These are phyloP conservation scores for Rheum nobile DNA, from an alignment of 148 eudicot genomes.

Conservation along the genomic window DNA sequence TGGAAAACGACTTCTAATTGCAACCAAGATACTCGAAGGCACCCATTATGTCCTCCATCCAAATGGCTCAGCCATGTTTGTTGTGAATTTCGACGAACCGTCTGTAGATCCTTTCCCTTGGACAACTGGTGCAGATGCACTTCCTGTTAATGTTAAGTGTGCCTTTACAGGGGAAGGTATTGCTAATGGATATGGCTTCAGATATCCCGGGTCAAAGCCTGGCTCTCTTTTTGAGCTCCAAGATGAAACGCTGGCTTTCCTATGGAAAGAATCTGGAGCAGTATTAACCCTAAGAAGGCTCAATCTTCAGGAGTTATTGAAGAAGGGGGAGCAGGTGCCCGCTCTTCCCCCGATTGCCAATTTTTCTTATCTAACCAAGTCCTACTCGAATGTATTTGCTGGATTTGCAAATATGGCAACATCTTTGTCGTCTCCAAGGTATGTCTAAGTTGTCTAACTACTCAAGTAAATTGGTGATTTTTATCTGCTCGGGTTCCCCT, in stretches of 20 bases:
- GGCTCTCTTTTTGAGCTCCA: slow-evolving; percentile 61
- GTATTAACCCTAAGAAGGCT: slow-evolving; percentile 67
- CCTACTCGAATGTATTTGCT: slow-evolving; percentile 73
- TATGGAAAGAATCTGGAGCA: slow-evolving; percentile 71
- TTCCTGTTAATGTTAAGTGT: slow-evolving; percentile 31
- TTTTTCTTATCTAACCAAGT: slow-evolving; percentile 74
- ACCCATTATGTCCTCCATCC: slow-evolving; percentile 80
- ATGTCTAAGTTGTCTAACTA: slow-evolving; percentile 7
- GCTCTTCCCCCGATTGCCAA: slow-evolving; percentile 61
- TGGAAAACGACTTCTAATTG: slow-evolving; percentile 53
- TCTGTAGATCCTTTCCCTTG: slow-evolving; percentile 63
- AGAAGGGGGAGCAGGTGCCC: slow-evolving; percentile 69
- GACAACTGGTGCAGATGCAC: slow-evolving; percentile 41
- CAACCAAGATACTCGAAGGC: slow-evolving; percentile 78
- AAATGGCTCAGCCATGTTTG: slow-evolving; percentile 90
- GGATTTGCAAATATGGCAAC: slow-evolving; percentile 44
- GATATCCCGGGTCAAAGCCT: slow-evolving; percentile 84
- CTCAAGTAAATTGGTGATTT: neutral
- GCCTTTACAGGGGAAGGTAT: slow-evolving; percentile 67
- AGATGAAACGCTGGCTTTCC: slow-evolving; percentile 56
- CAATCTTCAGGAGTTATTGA: slow-evolving; percentile 49
- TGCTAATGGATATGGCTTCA: slow-evolving; percentile 78
- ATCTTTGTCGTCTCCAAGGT: slow-evolving; percentile 45
- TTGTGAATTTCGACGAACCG: slow-evolving; percentile 48
- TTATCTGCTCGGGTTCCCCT: neutral